phyloP scores from a whole-genome alignment of 768 basidiomycete genomes.

The Inosperma sp. region DNA sequence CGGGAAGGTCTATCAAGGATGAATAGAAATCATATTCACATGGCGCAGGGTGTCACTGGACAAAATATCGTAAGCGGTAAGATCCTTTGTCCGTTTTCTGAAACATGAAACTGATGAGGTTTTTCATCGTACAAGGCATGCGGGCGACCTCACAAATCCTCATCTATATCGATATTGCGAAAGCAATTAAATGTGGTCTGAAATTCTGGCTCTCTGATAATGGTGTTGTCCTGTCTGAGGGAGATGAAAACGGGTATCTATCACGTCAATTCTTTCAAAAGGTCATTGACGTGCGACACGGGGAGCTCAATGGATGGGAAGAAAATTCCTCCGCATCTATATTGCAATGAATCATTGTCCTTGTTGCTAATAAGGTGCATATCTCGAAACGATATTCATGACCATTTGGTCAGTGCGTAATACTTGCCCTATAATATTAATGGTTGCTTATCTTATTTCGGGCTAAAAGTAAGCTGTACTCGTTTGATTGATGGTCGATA shows the following conservation, averaged over 20 bases:
- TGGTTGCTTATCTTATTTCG: too few relatives aligned
- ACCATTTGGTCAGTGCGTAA: too few relatives aligned
- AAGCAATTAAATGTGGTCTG: conserved; percentile 63
- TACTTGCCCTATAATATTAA: too few relatives aligned
- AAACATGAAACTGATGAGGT: neutral
- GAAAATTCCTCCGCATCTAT: conserved; percentile 3
- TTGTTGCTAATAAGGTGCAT: too few relatives aligned
- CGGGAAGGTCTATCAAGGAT: conserved; percentile 74
- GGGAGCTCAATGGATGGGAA: conserved; percentile 34
- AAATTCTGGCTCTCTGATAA: conserved; percentile 79
- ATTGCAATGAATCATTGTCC: too few relatives aligned
- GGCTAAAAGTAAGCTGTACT: too few relatives aligned
- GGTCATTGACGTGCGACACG: conserved; percentile 51
- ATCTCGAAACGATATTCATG: too few relatives aligned
- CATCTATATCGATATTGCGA: conserved; percentile 75
- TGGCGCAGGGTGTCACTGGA: conserved; percentile 73
- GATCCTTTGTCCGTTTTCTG: conserved; percentile 16
- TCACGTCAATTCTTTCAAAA: conserved; percentile 59
- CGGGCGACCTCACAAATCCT: conserved; percentile 71
- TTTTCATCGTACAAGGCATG: conserved; percentile 55
- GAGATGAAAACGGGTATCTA: conserved; percentile 61
- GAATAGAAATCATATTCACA: conserved; percentile 88
- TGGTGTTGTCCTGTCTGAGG: conserved; percentile 84
- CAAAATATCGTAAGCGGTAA: conserved; percentile 71
- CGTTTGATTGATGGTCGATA: too few relatives aligned